phyloP scores from a whole-genome alignment of 2,329 filamentous ascomycete species.

The Venturia carpophila region DNA sequence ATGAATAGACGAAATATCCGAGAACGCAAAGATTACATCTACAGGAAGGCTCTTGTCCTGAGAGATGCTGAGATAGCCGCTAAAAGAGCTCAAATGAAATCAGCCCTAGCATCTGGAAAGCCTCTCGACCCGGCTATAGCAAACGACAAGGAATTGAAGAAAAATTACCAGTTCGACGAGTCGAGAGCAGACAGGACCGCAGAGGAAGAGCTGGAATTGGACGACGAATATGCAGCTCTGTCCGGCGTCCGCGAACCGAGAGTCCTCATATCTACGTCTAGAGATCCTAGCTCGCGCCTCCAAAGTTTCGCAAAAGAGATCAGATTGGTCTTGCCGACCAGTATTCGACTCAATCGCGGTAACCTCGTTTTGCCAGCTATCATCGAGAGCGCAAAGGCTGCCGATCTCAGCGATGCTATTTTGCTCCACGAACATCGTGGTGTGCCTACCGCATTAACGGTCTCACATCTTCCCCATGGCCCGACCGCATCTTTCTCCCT shows the following conservation, averaged over 20 bases:
- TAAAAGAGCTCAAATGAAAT: slow-evolving; percentile 79
- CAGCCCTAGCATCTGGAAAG: slow-evolving; percentile 81
- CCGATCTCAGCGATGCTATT: slow-evolving; percentile 75
- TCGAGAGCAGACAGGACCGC: slow-evolving; percentile 59
- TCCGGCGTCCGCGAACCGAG: slow-evolving; percentile 88
- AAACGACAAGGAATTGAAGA: slow-evolving; percentile 73
- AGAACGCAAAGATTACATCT: slow-evolving; percentile 79
- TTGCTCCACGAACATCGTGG: slow-evolving; percentile 88
- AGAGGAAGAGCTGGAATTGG: slow-evolving; percentile 64
- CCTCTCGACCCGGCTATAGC: slow-evolving; percentile 74
- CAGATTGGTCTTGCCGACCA: slow-evolving; percentile 71
- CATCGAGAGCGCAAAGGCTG: slow-evolving; percentile 69
- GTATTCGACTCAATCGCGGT: slow-evolving; percentile 83
- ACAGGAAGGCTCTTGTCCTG: slow-evolving; percentile 70
- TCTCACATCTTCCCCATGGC: slow-evolving; percentile 82
- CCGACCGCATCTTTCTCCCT: slow-evolving; percentile 81
- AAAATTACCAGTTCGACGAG: slow-evolving; percentile 92
- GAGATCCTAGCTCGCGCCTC: slow-evolving; percentile 76
- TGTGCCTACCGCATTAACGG: slow-evolving; percentile 79
- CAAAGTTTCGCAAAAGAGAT: slow-evolving; percentile 92
- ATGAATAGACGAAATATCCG: slow-evolving; percentile 57
- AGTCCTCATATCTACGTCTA: slow-evolving; percentile 82
- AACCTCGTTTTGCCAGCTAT: slow-evolving; percentile 83
- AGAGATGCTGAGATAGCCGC: slow-evolving; percentile 88
- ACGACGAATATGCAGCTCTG: slow-evolving; percentile 84